A percentile compares a stretch with the other conserved stretches of the same genome.
Conservation (phyloP, 2,329 filamentous ascomycete species). For the Plectosphaerella plurivora region DNA sequence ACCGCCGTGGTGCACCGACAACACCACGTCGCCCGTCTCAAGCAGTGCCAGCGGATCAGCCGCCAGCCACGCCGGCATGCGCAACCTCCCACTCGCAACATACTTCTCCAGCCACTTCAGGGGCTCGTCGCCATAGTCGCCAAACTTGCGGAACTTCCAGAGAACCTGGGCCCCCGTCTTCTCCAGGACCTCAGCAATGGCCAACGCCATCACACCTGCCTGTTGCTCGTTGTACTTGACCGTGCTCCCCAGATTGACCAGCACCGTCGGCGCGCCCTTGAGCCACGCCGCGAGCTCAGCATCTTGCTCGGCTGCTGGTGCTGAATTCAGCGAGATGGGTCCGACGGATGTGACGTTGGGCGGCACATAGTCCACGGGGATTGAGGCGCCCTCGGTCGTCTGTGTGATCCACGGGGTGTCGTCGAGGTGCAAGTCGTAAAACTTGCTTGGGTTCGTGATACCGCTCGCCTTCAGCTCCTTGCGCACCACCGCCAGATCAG, state of each 20-base stretch:
- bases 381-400: slow-evolving; percentile 16
- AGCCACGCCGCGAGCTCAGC: slow-evolving; percentile 18
- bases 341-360: slow-evolving; percentile 15
- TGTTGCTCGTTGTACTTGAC: slow-evolving; percentile 12
- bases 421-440: slow-evolving; percentile 12
- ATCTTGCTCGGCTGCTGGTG: slow-evolving; percentile 16
- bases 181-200: slow-evolving; percentile 15
- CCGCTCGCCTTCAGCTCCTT: slow-evolving; percentile 10
- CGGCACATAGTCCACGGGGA: slow-evolving; percentile 16
- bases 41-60: slow-evolving; percentile 27
- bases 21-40: slow-evolving; percentile 26
- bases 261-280: slow-evolving; percentile 13
- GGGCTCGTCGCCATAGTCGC: slow-evolving; percentile 13
- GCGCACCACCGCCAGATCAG: background rate
- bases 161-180: slow-evolving; percentile 20
- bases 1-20: slow-evolving; percentile 34
- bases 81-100: slow-evolving; percentile 15
- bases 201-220: slow-evolving; percentile 20
- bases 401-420: slow-evolving; percentile 19
- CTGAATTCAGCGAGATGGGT: slow-evolving; percentile 15
- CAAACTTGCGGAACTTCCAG: slow-evolving; percentile 19
- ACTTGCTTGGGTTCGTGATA: slow-evolving; percentile 15
- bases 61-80: slow-evolving; percentile 21
- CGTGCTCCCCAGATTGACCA: slow-evolving; percentile 20
- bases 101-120: slow-evolving; percentile 10